These are phyloP conservation scores for Phytophthora uliginosa DNA, from an alignment of 352 stramenopile genomes.

Conservation along the genomic window DNA sequence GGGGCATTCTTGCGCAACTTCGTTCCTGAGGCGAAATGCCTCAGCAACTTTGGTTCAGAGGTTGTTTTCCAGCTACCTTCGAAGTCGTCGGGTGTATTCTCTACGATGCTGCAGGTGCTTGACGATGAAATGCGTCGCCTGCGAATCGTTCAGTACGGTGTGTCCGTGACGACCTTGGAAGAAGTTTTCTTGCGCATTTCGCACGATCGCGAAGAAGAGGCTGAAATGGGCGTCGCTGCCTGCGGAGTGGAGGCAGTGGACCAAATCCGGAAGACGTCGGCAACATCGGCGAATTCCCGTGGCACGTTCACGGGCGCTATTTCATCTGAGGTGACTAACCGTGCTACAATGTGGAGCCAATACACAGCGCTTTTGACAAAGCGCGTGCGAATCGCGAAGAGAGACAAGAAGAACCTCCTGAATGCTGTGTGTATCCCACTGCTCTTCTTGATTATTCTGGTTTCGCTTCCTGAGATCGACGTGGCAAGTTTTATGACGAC, in stretches of 20 bases:
- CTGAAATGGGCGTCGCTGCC: constrained; percentile 15
- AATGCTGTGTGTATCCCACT: constrained; percentile 72
- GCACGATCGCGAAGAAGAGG: constrained; percentile 52
- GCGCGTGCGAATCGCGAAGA: constrained; percentile 66
- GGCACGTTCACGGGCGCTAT: constrained; percentile 27
- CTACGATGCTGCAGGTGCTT: constrained; percentile 92
- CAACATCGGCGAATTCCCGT: constrained; percentile 46
- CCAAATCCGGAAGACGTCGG: constrained; percentile 48
- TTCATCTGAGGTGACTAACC: constrained; percentile 28
- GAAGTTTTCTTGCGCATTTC: constrained; percentile 97
- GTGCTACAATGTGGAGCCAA: constrained; percentile 51
- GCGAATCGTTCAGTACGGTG: constrained; percentile 93
- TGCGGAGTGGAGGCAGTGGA: constrained; percentile 37
- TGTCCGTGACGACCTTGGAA: constrained; percentile 99
- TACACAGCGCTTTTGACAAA: constrained; percentile 64
- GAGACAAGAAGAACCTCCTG: constrained; percentile 70
- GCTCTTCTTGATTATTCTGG: constrained; percentile 65
- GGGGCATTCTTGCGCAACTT: constrained; percentile 53
- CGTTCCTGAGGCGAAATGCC: constrained; percentile 74
- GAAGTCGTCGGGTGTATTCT: constrained; percentile 88
- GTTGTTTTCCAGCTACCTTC: constrained; percentile 96
- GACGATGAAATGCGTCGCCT: constrained; percentile 55
- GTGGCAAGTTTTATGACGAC: constrained; percentile 61
- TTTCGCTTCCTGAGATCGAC: constrained; percentile 63
- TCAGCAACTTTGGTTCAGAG: constrained; percentile 96